Evolutionary conservation across 2,329 filamentous ascomycete genomes (phyloP).

Genomic region (Anisogramma anomala): DNA sequence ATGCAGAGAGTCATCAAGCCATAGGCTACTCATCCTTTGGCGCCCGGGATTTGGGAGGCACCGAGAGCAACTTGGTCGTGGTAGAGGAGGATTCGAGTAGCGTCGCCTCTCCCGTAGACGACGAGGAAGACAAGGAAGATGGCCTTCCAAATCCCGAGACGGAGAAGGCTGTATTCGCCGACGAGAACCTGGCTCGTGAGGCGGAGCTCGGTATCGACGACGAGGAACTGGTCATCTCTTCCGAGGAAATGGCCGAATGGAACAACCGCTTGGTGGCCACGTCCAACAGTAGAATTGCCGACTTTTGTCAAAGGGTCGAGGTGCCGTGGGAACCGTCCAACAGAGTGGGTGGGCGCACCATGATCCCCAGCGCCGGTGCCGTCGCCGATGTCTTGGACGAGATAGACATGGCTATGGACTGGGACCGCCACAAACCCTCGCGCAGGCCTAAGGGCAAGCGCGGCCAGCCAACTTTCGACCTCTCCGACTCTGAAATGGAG

Average conservation of each 20-base stretch:
- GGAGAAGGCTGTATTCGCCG: constrained; percentile 22
- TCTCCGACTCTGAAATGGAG: constrained; percentile 58
- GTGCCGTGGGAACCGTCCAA: background rate
- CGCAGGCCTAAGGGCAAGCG: constrained; percentile 52
- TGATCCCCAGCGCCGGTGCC: constrained; percentile 27
- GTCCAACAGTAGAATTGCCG: constrained; percentile 2
- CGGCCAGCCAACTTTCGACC: constrained; percentile 37
- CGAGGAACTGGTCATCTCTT: constrained; percentile 47
- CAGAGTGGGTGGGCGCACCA: background rate
- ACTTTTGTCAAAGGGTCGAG: background rate
- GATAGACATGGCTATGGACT: constrained; percentile 72
- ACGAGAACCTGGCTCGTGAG: constrained; percentile 52
- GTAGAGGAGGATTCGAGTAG: constrained; percentile 31
- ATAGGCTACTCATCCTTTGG: constrained; percentile 16
- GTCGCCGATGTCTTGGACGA: constrained; percentile 46
- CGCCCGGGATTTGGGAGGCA: constrained; percentile 32
- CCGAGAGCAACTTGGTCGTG: constrained; percentile 28
- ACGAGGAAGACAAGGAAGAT: constrained; percentile 21
- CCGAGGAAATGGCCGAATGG: constrained; percentile 19
- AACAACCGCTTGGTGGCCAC: background rate
- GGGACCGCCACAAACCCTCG: constrained; percentile 52
- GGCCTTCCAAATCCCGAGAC: constrained; percentile 17
- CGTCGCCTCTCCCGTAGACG: constrained; percentile 26
- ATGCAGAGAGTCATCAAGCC: constrained; percentile 15
- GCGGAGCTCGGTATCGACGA: constrained; percentile 51